These are phyloP conservation scores for Vaucheria bursata DNA, from an alignment of 352 stramenopile species.

Conservation along the genomic window DNA sequence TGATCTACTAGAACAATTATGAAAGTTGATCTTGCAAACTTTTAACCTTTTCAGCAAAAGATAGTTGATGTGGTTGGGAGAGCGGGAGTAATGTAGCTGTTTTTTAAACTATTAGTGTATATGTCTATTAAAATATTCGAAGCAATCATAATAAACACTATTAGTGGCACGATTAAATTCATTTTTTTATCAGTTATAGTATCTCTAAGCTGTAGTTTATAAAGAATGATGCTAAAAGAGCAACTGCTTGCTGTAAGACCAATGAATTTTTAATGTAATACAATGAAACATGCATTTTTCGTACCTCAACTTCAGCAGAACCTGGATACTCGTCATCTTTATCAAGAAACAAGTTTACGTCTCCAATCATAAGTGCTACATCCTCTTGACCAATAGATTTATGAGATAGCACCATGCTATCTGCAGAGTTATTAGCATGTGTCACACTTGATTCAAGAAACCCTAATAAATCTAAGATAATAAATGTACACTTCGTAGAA, in stretches of 20 bases:
- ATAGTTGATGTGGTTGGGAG: no score
- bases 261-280: no score
- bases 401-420: not conserved
- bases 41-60: no score
- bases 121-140: not conserved
- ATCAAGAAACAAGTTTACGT: slow-evolving; percentile 48
- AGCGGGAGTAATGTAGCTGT: no score
- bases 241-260: no score
- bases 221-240: not conserved
- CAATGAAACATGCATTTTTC: no score
- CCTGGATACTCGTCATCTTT: slow-evolving; percentile 27
- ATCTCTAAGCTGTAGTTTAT: not conserved
- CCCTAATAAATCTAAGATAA: slow-evolving; percentile 15
- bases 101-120: no score
- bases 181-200: not conserved
- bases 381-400: not conserved
- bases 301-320: slow-evolving; percentile 21
- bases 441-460: not conserved
- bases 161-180: not conserved
- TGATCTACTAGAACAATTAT: no score
- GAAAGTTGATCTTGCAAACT: no score
- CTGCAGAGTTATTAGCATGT: not conserved
- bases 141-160: not conserved
- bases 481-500: slow-evolving; percentile 49
- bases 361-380: slow-evolving; percentile 32